Percentiles rank a stretch among this genome's conserved stretches.
Conservation (phyloP, 2,329 filamentous ascomycete species). For the Ambrosiella xylebori region DNA sequence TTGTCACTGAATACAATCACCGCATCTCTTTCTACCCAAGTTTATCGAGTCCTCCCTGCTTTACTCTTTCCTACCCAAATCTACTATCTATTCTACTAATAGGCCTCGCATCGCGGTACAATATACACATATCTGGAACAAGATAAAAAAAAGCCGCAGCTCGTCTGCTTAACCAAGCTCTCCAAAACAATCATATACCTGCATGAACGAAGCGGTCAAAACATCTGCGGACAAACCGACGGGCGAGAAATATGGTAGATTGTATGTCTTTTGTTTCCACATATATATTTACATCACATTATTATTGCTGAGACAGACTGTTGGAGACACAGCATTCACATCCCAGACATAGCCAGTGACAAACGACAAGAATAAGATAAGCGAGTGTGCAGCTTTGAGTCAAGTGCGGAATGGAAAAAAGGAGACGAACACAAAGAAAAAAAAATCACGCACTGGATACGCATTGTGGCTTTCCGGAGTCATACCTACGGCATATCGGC, state of each 20-base stretch:
- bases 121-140: neutral
- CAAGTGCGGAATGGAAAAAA: too few species aligned
- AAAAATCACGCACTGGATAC: too few species aligned
- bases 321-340: too few species aligned
- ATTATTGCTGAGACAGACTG: too few species aligned
- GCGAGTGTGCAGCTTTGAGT: too few species aligned
- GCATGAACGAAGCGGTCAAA: neutral
- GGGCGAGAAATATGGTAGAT: neutral
- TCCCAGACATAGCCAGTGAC: neutral
- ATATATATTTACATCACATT: neutral
- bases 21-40: neutral
- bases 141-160: neutral
- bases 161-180: neutral
- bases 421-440: too few species aligned
- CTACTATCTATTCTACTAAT: neutral
- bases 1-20: neutral
- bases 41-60: neutral
- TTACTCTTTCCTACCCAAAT: neutral
- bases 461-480: too few species aligned
- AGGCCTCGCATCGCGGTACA: neutral
- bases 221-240: neutral
- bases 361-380: neutral
- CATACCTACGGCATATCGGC: too few species aligned
- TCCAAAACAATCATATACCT: neutral
- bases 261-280: neutral